Conservation (phyloP, 495 filamentous ascomycete genomes). For the Penicillium steckii region DNA sequence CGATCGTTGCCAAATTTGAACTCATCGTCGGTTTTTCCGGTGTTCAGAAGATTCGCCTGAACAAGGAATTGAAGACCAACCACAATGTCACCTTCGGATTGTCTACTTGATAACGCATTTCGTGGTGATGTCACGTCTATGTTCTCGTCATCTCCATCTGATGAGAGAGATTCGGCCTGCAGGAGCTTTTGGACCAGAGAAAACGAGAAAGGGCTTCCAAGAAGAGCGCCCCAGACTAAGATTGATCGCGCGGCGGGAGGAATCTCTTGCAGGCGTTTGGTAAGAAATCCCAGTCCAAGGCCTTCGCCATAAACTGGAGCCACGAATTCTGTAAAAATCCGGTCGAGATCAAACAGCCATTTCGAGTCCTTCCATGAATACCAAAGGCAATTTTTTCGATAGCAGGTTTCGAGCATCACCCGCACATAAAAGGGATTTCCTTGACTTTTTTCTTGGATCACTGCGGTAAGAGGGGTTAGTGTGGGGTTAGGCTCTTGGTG, state of each 20-base stretch:
- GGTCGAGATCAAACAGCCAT: slow-evolving; percentile 85
- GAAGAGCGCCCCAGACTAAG: slow-evolving; percentile 78
- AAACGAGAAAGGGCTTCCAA: slow-evolving; percentile 80
- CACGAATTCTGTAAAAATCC: slow-evolving; percentile 78
- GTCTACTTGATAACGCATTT: slow-evolving; percentile 32
- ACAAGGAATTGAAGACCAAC: slow-evolving; percentile 76
- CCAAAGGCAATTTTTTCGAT: slow-evolving; percentile 82
- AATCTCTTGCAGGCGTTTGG: slow-evolving; percentile 71
- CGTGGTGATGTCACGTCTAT: slow-evolving; percentile 34
- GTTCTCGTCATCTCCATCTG: slow-evolving; percentile 30
- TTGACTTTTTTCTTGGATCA: slow-evolving; percentile 76
- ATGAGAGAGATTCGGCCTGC: slow-evolving; percentile 61
- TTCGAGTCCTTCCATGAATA: slow-evolving; percentile 76
- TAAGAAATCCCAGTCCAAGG: slow-evolving; percentile 78
- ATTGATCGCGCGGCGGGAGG: slow-evolving; percentile 71
- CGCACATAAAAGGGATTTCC: slow-evolving; percentile 88
- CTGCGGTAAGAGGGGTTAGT: slow-evolving; percentile 53
- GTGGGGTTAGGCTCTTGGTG: slow-evolving; percentile 39
- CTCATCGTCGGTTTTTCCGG: slow-evolving; percentile 73
- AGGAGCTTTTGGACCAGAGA: slow-evolving; percentile 74
- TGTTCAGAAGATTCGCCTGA: slow-evolving; percentile 71
- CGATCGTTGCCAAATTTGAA: slow-evolving; percentile 74
- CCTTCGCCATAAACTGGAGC: slow-evolving; percentile 71
- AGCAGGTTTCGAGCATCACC: slow-evolving; percentile 85
- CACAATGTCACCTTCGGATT: slow-evolving; percentile 55